These are phyloP conservation scores for Zygnema circumcarinatum DNA, from an alignment of 139 green algal species.

Conservation along the genomic window DNA sequence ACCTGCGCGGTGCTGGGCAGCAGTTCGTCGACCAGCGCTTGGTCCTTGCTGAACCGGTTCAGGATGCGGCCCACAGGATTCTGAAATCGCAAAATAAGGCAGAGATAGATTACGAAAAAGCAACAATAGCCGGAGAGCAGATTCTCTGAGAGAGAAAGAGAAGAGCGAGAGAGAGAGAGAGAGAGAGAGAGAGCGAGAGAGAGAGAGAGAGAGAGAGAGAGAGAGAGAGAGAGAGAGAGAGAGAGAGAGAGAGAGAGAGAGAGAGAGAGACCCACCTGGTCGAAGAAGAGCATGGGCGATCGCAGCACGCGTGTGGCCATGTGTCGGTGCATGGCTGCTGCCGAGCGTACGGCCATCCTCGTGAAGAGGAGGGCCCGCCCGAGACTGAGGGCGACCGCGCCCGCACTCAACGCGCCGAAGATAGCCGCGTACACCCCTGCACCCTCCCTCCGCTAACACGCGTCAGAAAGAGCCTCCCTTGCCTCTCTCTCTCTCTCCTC, in stretches of 20 bases:
- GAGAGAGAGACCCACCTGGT: conserved; percentile 30
- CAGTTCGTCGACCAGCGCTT: conserved; percentile 76
- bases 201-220: too few species aligned
- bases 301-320: conserved; percentile 48
- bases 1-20: conserved; percentile 81
- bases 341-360: conserved; percentile 60
- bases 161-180: too few species aligned
- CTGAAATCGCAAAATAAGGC: not conserved
- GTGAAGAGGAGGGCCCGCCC: conserved; percentile 84
- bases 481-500: too few species aligned
- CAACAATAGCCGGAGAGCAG: too few species aligned
- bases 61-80: conserved; percentile 69
- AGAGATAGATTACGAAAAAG: not conserved
- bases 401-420: conserved; percentile 31
- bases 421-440: conserved; percentile 26
- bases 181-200: too few species aligned
- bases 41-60: conserved; percentile 86
- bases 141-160: too few species aligned
- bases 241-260: too few species aligned
- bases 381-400: conserved; percentile 64
- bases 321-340: conserved; percentile 23
- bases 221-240: too few species aligned
- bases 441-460: too few species aligned
- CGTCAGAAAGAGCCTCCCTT: too few species aligned
- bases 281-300: conserved; percentile 48